Evolutionary conservation across 495 filamentous ascomycete species (phyloP).

Genomic region (Aspergillus taichungensis): DNA sequence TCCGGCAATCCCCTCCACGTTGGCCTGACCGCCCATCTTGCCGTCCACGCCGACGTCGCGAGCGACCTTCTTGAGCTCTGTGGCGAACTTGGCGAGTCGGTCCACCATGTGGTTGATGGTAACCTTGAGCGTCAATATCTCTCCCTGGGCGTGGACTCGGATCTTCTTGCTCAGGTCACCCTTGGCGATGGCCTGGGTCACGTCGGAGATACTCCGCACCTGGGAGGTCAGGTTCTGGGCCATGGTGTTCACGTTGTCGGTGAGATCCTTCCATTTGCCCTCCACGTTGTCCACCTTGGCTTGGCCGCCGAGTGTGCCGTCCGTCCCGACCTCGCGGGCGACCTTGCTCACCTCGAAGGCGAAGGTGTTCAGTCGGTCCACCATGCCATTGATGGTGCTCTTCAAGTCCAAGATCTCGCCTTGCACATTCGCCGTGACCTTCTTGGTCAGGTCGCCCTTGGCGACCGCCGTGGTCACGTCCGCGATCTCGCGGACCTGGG

Average conservation of each 20-base stretch:
- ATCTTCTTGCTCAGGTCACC: constrained; percentile 95
- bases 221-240: constrained; percentile 91
- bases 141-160: constrained; percentile 89
- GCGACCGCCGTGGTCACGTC: constrained; percentile 97
- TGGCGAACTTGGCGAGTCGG: constrained; percentile 91
- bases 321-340: constrained; percentile 94
- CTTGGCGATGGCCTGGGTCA: constrained; percentile 93
- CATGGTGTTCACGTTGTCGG: constrained; percentile 84
- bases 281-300: constrained; percentile 96
- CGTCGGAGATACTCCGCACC: constrained; percentile 91
- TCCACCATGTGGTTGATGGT: constrained; percentile 99
- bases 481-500: constrained; percentile 96
- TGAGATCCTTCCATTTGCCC: constrained; percentile 98
- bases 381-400: constrained; percentile 98
- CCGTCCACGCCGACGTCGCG: constrained; percentile 97
- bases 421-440: constrained; percentile 91
- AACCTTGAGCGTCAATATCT: constrained; percentile 87
- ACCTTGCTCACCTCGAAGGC: constrained; percentile 99
- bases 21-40: constrained; percentile 97
- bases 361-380: constrained; percentile 92
- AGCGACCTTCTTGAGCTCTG: constrained; percentile 90
- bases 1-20: constrained; percentile 86
- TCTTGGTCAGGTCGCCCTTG: constrained; percentile 86
- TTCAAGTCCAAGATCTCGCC: constrained; percentile 95
- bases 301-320: constrained; percentile 91